Percentiles rank a stretch among this genome's conserved stretches.
phyloP scores from a whole-genome alignment of 345 rosid genomes.

The Cardamine resedifolia region DNA sequence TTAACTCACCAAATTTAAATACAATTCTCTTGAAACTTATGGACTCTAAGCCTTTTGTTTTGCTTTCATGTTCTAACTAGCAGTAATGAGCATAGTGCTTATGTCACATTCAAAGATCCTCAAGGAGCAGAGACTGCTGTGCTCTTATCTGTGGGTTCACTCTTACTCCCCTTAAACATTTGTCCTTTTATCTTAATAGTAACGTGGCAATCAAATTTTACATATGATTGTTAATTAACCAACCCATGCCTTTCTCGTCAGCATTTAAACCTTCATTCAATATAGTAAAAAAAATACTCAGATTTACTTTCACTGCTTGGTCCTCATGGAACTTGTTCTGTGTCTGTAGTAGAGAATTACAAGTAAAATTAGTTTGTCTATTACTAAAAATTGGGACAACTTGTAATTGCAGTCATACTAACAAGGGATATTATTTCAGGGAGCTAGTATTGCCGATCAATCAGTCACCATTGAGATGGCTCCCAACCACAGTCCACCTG shows the following conservation, averaged over 20 bases:
- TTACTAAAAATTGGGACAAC: background rate
- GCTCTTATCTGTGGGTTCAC: conserved; percentile 66
- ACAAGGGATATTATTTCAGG: conserved; percentile 40
- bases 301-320: background rate
- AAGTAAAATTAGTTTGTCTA: background rate
- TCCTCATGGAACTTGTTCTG: background rate
- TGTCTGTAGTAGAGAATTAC: background rate
- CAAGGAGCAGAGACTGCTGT: conserved; percentile 90
- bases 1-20: background rate
- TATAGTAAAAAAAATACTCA: background rate
- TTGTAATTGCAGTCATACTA: conserved; percentile 19
- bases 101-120: conserved; percentile 76
- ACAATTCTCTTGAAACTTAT: background rate
- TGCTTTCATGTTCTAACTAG: conserved; percentile 18
- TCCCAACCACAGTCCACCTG: conserved; percentile 65
- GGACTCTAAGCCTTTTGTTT: conserved; percentile 13
- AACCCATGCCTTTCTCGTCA: conserved; percentile 16
- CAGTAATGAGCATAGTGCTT: conserved; percentile 56
- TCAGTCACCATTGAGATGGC: conserved; percentile 67
- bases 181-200: background rate
- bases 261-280: background rate
- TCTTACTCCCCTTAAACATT: background rate
- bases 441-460: conserved; percentile 84
- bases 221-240: background rate
- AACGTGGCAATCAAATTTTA: background rate